Percentiles rank a stretch among this genome's conserved stretches.
These are phyloP conservation scores for Gleditsia sinensis DNA, from an alignment of 306 rosid genomes.

Conservation along the genomic window DNA sequence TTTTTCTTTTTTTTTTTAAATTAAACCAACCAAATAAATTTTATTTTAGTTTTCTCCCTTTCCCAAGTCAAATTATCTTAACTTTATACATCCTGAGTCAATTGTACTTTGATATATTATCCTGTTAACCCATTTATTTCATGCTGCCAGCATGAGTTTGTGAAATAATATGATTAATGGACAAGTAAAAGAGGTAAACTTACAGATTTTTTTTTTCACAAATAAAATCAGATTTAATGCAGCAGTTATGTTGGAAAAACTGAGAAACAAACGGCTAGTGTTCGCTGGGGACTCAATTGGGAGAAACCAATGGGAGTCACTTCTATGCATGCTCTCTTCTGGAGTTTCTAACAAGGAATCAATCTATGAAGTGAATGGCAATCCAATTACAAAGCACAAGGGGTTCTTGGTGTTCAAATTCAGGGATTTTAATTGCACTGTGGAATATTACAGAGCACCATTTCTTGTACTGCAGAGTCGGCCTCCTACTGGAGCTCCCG, in stretches of 20 bases:
- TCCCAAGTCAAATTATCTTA: too few species aligned
- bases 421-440: constrained; percentile 69
- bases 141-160: not conserved
- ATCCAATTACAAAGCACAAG: constrained; percentile 77
- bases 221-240: constrained; percentile 68
- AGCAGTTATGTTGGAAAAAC: constrained; percentile 66
- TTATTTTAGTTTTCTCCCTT: too few species aligned
- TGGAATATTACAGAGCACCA: constrained; percentile 87
- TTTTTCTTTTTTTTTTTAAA: too few species aligned
- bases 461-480: constrained; percentile 83
- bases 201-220: too few species aligned
- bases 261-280: constrained; percentile 65
- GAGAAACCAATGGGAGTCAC: constrained; percentile 93
- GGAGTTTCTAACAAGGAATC: constrained; percentile 62
- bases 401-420: constrained; percentile 86
- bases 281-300: constrained; percentile 94
- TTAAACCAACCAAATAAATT: too few species aligned
- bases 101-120: not conserved
- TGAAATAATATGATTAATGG: not conserved
- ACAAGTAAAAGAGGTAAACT: too few species aligned
- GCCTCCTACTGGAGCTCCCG: constrained; percentile 61
- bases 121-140: not conserved
- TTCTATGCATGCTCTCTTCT: constrained; percentile 84
- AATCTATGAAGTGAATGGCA: constrained; percentile 85
- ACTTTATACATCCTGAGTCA: not conserved